Evolutionary conservation across 768 basidiomycete genomes (phyloP), one percentile per base, ranked within the genome.

Genomic region (Psilocybe cubensis): DNA sequence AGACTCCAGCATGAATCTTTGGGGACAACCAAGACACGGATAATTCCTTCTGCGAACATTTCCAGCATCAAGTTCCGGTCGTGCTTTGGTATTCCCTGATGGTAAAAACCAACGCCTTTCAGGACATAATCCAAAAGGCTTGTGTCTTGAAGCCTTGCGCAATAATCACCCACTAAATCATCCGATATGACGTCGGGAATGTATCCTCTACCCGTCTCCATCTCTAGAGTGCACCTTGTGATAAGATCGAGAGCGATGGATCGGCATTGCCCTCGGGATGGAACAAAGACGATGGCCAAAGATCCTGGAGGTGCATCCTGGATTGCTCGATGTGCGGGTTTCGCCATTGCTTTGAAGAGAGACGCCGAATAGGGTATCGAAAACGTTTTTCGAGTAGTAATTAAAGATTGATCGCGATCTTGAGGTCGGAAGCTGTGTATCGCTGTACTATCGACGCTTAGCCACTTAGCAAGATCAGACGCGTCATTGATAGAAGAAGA

Each of bases 331-430:
- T 96, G 92, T 1, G 89, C 86, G 3, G 96, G 94, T 68, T 94
- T 96, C 45, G 91, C 85, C 89, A 98, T 97, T 2, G 88, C 83
- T 66, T 95, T 96, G 74, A 94, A 88, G 18, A 98, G 78, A 0
- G 92, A 86, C 0, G 89, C 82, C 3, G 96, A 97, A 64, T 94
- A 87, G 0, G 94, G 85, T 43, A 94, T 89, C 17, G 87, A 88
- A 74, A 96, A 98, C 0, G 92, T 82, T 53, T 91, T 87, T 11
- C 85, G 81, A 17, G 82, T 81, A 27, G 86, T 80, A 7, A 77
- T 75, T 18, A 98, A 74, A 0, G 92, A 81, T 63, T 93, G 91
- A 57, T 94, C 92, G 33, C 96, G 87, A 65, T 94, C 89, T 41
- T 78, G 83, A 1, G 96, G 91, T 5, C 84, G 79, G 79, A 99